A percentile compares a stretch with the other conserved stretches of the same genome.
Conservation (phyloP, 2,329 filamentous ascomycete species). For the Neonectria sp. region DNA sequence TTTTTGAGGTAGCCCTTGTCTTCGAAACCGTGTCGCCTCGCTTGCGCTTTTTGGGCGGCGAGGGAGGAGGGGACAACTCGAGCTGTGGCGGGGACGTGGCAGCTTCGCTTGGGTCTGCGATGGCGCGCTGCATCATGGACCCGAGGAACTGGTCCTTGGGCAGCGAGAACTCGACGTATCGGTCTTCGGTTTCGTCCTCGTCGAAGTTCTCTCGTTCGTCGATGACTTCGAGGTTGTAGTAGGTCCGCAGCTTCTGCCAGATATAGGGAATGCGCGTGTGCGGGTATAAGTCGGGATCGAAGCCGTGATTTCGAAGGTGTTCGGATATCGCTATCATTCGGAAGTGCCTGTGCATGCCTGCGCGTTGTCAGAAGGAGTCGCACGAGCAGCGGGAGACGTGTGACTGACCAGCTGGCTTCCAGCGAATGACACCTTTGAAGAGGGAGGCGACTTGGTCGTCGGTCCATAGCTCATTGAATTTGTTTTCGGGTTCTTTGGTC, state of each 20-base stretch:
- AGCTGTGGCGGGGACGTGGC: constrained; percentile 62
- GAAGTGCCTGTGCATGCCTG: constrained; percentile 94
- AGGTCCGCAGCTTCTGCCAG: constrained; percentile 86
- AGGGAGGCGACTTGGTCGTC: constrained; percentile 95
- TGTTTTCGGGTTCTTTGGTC: constrained; percentile 40
- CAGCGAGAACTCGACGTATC: constrained; percentile 77
- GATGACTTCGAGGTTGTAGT: constrained; percentile 89
- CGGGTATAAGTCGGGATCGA: constrained; percentile 76
- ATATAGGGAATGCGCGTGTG: constrained; percentile 94
- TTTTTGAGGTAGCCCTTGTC: constrained; percentile 55
- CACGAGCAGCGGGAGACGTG: background rate
- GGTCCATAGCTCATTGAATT: constrained; percentile 83
- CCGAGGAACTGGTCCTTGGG: constrained; percentile 65
- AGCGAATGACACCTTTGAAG: constrained; percentile 92
- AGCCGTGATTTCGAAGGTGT: constrained; percentile 84
- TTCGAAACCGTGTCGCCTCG: constrained; percentile 57
- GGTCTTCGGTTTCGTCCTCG: constrained; percentile 70
- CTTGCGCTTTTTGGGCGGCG: constrained; percentile 62
- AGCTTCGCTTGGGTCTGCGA: constrained; percentile 63
- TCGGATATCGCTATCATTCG: constrained; percentile 90
- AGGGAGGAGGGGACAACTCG: constrained; percentile 55
- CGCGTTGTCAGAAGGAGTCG: constrained; percentile 27
- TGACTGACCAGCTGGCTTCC: constrained; percentile 89
- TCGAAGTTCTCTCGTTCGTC: constrained; percentile 86
- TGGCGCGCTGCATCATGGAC: constrained; percentile 61